Conservation (phyloP, 768 basidiomycete genomes). For the Termitomyces sp. region DNA sequence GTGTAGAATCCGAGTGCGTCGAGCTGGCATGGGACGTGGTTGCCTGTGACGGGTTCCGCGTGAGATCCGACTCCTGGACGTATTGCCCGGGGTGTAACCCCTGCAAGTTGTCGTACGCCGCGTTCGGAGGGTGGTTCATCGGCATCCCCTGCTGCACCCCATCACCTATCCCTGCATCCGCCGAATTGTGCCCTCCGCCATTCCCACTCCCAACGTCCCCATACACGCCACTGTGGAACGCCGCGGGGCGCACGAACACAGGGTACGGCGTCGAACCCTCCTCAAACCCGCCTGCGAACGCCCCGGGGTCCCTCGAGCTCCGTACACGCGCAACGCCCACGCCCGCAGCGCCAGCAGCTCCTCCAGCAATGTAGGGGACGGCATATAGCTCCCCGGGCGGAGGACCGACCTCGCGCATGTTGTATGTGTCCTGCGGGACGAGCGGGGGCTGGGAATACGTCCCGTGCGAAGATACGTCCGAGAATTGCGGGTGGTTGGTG, state of each 20-base stretch:
- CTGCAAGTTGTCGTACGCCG: too few relatives aligned
- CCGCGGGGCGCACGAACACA: slow-evolving; percentile 30
- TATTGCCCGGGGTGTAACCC: neutral
- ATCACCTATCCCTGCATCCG: neutral
- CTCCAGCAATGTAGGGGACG: too few relatives aligned
- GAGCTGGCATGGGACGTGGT: neutral
- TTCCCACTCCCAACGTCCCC: slow-evolving; percentile 1
- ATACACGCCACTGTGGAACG: slow-evolving; percentile 4
- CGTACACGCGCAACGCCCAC: slow-evolving; percentile 40
- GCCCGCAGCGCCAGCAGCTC: slow-evolving; percentile 33
- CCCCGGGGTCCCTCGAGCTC: slow-evolving; percentile 25
- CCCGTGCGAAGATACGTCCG: slow-evolving; percentile 36
- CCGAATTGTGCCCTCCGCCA: neutral
- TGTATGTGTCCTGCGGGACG: slow-evolving; percentile 38
- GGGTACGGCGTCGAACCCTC: slow-evolving; percentile 37
- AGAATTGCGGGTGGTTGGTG: slow-evolving; percentile 4
- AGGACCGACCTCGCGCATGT: slow-evolving; percentile 33
- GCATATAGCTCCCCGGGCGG: slow-evolving; percentile 30
- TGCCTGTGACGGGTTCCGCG: neutral
- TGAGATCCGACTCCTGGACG: neutral
- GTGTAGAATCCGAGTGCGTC: neutral
- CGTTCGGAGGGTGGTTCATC: slow-evolving; percentile 9
- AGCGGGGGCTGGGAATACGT: slow-evolving; percentile 49
- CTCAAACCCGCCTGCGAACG: slow-evolving; percentile 29
- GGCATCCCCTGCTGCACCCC: slow-evolving; percentile 16